Base-by-base conservation (phyloP, 2,329 filamentous ascomycete species). In the Fusarium verrucosum region DNA sequence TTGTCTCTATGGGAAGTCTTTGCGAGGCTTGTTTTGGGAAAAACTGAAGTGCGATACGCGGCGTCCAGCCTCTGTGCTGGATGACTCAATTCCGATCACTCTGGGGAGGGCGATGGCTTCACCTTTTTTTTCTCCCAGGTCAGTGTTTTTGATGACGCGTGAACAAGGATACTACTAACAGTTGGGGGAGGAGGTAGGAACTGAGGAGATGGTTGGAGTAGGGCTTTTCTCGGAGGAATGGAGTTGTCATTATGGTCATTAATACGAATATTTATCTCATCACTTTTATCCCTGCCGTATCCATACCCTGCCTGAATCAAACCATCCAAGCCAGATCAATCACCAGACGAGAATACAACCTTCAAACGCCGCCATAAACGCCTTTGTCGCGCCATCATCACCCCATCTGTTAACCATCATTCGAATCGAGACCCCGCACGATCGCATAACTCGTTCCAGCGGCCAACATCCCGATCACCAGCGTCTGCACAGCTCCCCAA, bases 41-140 rank as follows among this genome's bases (percentile, higher is more conserved):
- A 77, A 76, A 88, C 91, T 93, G 92, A 84, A 95, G 92, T 94
- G 90, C 92, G 92, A 95, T 95, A 92, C 90, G 91, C 91, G 86
- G 92, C 92, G 87, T 94, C 37, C 56, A 50, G 45, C 51, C 47
- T 46, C 58, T 32, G 62, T 64, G 73, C 77, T 42, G 54, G 75
- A 89, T 76, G 83, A 92, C 92, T 92, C 90, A 89, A 94, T 93
- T 93, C 91, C 89, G 90, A 92, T 94, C 89, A 93, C 87, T 92
- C 89, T 90, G 89, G 85, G 85, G 87, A 86, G 89, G 89, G 87
- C 85, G 89, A 86, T 87, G 88, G 67, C 76, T 78, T 79, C 76
- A 77, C 30, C 63, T 70, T 67, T 66, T 74, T 73, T 73, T 72
- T 70, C 14, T 35, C 10, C 3, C 53, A 72, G 71, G 73, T 75